phyloP scores from a whole-genome alignment of 2,329 filamentous ascomycete species.

The Cercospora sojina region DNA sequence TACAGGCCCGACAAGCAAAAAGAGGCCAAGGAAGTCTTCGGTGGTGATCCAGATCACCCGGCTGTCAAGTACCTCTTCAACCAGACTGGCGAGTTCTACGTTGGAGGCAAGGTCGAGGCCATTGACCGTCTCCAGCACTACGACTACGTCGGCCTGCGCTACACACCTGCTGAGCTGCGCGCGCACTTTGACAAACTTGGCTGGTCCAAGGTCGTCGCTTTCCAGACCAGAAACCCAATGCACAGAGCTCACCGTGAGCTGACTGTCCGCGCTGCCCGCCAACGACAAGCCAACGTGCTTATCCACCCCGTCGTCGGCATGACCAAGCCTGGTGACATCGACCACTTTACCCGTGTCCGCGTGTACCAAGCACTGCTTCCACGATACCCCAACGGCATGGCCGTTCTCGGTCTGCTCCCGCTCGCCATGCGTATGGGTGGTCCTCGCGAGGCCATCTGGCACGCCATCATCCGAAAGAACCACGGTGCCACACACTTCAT shows the following conservation, averaged over 20 bases:
- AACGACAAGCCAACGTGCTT: conserved; percentile 95
- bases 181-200: conserved; percentile 99
- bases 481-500: conserved; percentile 99
- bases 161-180: conserved; percentile 90
- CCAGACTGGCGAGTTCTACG: conserved; percentile 80
- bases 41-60: conserved; percentile 81
- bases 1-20: conserved; percentile 91
- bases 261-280: conserved; percentile 92
- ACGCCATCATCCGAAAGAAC: conserved; percentile 99
- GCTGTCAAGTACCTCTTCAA: conserved; percentile 87
- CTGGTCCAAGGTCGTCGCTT: conserved; percentile 95
- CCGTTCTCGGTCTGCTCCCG: conserved; percentile 87
- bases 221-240: conserved; percentile 99
- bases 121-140: conserved; percentile 96
- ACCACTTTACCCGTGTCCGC: conserved; percentile 98
- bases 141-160: conserved; percentile 95
- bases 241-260: conserved; percentile 97
- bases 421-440: conserved; percentile 99
- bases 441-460: conserved; percentile 97
- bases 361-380: conserved; percentile 97
- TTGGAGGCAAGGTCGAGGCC: conserved; percentile 94
- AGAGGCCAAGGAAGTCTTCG: conserved; percentile 93
- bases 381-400: conserved; percentile 98
- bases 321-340: conserved; percentile 98
- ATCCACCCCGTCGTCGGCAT: conserved; percentile 98